Evolutionary conservation across 2,329 filamentous ascomycete species (phyloP).

Genomic region (Curvularia eragrostidis): DNA sequence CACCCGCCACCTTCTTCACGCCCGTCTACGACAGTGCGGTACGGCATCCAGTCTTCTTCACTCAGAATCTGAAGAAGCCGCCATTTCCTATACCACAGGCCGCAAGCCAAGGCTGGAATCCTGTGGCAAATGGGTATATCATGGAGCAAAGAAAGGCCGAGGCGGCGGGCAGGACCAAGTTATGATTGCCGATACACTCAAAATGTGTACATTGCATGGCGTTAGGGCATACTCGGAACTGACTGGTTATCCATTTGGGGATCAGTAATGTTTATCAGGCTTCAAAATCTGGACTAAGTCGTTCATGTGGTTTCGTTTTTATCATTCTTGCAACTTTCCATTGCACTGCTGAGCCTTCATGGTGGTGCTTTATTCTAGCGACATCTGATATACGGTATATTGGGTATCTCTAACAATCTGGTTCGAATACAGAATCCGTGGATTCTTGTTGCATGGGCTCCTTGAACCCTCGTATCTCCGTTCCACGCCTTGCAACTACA

Average conservation of each 20-base stretch:
- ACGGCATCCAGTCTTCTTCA: conserved; percentile 79
- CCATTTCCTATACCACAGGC: conserved; percentile 54
- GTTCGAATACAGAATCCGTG: not conserved
- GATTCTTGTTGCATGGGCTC: not conserved
- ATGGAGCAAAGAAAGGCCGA: conserved; percentile 34
- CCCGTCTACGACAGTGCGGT: conserved; percentile 62
- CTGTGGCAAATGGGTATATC: conserved; percentile 55
- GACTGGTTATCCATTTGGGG: not conserved
- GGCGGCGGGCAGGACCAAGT: conserved; percentile 34
- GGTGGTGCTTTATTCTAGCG: not conserved
- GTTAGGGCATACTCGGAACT: conserved; percentile 1
- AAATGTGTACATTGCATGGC: conserved; percentile 6
- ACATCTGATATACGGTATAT: conserved; percentile 2
- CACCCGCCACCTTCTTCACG: conserved; percentile 23
- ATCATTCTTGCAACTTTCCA: not conserved
- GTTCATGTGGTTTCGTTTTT: not conserved
- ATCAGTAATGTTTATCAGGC: not conserved
- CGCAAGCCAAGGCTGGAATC: conserved; percentile 48
- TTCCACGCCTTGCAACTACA: conserved; percentile 1
- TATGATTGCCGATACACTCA: conserved; percentile 24
- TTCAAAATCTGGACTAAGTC: not conserved
- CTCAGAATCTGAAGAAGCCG: conserved; percentile 64
- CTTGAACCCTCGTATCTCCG: not conserved
- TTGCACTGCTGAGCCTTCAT: not conserved
- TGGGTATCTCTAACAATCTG: conserved; percentile 8